These are phyloP conservation scores for Gossypium laxum DNA, from an alignment of 441 rosid species.

Conservation along the genomic window DNA sequence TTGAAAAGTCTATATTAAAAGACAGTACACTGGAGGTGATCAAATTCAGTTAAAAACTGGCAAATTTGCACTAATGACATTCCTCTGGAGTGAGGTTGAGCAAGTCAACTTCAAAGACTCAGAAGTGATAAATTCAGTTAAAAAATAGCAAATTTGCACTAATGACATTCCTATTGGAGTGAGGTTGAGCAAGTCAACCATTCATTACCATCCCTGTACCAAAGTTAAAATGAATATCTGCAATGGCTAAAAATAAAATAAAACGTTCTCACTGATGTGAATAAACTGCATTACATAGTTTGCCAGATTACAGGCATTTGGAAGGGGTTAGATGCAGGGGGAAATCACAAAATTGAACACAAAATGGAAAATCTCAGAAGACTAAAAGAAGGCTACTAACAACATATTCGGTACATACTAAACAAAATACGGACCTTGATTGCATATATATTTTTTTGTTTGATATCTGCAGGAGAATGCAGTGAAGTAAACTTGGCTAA, in stretches of 20 bases:
- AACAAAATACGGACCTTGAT: slow-evolving; percentile 57
- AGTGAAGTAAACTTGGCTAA: slow-evolving; percentile 94
- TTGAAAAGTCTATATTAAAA: neutral
- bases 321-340: neutral
- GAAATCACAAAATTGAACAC: neutral
- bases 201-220: neutral
- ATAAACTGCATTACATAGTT: neutral
- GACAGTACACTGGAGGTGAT: neutral
- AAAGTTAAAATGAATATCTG: neutral
- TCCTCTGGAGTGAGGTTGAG: neutral
- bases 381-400: neutral
- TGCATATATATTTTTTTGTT: slow-evolving; percentile 80
- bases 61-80: neutral
- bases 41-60: neutral
- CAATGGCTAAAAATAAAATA: neutral
- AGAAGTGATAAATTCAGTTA: neutral
- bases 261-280: neutral
- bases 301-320: neutral
- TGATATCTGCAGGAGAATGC: slow-evolving; percentile 95
- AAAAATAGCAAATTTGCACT: neutral
- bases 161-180: neutral
- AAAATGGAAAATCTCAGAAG: neutral
- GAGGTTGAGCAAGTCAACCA: neutral
- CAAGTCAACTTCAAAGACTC: neutral
- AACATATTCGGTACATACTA: neutral